Evolutionary conservation across 495 filamentous ascomycete species (phyloP), one percentile per base, ranked within the genome.

Genomic region (Hypoxylon subgilvum): DNA sequence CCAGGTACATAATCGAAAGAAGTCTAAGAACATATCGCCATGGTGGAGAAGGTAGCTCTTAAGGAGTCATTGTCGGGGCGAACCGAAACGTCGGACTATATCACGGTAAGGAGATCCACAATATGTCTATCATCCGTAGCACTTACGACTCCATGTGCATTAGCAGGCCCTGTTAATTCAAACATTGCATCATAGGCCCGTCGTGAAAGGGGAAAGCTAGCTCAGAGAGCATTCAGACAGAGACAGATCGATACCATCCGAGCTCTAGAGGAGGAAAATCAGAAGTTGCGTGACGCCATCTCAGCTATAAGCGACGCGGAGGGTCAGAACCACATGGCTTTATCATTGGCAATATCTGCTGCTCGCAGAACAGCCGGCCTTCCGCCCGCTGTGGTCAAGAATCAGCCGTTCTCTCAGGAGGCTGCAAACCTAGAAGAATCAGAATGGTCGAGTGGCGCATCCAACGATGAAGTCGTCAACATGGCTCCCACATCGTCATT

Each of bases 181-280:
- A 58, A 45, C 32, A 8, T 36, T 18, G n/a, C 8, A 21, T 35
- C 42, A 25, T 47, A 65, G 61, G 44, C 54, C 16, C 61, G 61
- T 27, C 61, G 61, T 4, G 61, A 65, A 41, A 53, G 56, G 22
- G 61, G 61, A 17, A 58, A 60, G 32, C 21, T 65, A 8, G 61
- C 61, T 40, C 61, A 65, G 21, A 38, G 61, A 30, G 61, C 61
- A 14, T 65, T 65, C 39, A 53, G 61, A 25, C 61, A 65, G 16
- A 48, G 61, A 25, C 61, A 65, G 23, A 65, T 65, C 23, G 56
- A 65, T 18, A 65, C 55, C 3, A 65, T 65, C 31, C 43, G 50
- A 10, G 38, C 8, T 13, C 8, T 65, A 1, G 50, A 55, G 25
- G 44, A 54, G 1, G 61, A 58, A 23, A 65, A 65, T n/a, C 38